Evolutionary conservation across 2,329 filamentous ascomycete species (phyloP).

Genomic region (Bipolaris zeicola): DNA sequence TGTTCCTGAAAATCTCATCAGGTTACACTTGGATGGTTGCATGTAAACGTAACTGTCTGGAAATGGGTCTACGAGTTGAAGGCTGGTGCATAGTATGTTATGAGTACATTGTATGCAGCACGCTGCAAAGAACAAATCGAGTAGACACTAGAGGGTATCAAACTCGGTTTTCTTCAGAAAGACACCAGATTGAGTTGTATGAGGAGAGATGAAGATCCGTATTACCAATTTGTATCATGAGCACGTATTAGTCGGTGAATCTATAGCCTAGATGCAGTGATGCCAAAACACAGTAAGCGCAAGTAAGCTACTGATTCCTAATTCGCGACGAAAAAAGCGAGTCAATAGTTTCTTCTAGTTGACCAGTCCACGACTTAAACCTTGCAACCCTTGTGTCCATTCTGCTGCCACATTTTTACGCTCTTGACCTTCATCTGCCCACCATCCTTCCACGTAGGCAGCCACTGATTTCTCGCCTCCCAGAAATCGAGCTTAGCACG

Average conservation of each 20-base stretch:
- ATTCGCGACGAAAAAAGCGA: not conserved
- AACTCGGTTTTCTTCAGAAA: not conserved
- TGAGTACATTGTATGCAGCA: not conserved
- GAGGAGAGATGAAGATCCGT: not conserved
- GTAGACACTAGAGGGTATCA: not conserved
- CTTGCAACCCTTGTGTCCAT: slow-evolving; percentile 55
- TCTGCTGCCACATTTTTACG: slow-evolving; percentile 63
- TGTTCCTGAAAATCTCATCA: not conserved
- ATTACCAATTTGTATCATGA: not conserved
- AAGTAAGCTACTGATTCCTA: not conserved
- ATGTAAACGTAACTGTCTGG: not conserved
- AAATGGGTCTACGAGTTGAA: not conserved
- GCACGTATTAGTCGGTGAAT: not conserved
- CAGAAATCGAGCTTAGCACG: slow-evolving; percentile 79
- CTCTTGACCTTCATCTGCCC: slow-evolving; percentile 71
- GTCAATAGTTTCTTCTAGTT: too few relatives aligned
- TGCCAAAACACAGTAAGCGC: not conserved
- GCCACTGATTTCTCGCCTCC: slow-evolving; percentile 68
- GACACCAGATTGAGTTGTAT: not conserved
- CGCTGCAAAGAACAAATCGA: not conserved
- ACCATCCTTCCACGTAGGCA: slow-evolving; percentile 68
- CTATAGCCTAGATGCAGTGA: not conserved
- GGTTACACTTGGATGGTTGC: not conserved
- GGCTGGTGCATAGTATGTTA: too few relatives aligned
- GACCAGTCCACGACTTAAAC: slow-evolving; percentile 2